Evolutionary conservation across 768 basidiomycete species (phyloP).

Genomic region (Mycena epipterygia): DNA sequence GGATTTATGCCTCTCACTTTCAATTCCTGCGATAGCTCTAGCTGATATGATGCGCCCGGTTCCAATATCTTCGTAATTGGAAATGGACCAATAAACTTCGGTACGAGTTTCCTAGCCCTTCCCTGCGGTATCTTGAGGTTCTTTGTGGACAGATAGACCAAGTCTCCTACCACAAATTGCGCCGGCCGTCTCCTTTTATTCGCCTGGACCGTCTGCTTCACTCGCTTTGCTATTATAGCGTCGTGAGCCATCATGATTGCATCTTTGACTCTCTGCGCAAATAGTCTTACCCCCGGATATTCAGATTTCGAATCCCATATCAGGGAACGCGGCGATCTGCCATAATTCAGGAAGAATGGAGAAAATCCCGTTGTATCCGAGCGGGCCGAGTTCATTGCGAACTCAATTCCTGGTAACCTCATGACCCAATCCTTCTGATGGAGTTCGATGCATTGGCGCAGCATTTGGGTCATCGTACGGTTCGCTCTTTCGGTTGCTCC

Average conservation of each 20-base stretch:
- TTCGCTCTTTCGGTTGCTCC: too few species aligned
- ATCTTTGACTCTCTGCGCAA: constrained; percentile 26
- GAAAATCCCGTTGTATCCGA: constrained; percentile 42
- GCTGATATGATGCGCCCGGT: constrained; percentile 28
- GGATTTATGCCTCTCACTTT: constrained; percentile 33
- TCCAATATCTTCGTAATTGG: constrained; percentile 21
- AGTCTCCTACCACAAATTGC: constrained; percentile 42
- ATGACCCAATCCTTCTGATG: constrained; percentile 44
- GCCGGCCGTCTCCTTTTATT: constrained; percentile 37
- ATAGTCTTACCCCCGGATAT: constrained; percentile 20
- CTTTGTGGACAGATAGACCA: constrained; percentile 39
- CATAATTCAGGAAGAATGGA: constrained; percentile 43
- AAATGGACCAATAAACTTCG: constrained; percentile 43
- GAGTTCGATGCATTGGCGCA: constrained; percentile 31
- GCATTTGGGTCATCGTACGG: constrained; percentile 39
- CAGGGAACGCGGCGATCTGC: constrained; percentile 37
- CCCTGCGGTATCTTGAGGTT: constrained; percentile 39
- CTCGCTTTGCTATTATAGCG: constrained; percentile 42
- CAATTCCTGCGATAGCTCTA: constrained; percentile 43
- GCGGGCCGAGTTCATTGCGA: too few species aligned
- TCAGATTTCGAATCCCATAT: constrained; percentile 29
- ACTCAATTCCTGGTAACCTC: constrained; percentile 36
- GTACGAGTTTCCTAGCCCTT: constrained; percentile 50
- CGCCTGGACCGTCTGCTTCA: constrained; percentile 40
- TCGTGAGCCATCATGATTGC: constrained; percentile 45